Conservation (phyloP, 2,329 filamentous ascomycete species). For the Paraphoma chrysanthemicola region DNA sequence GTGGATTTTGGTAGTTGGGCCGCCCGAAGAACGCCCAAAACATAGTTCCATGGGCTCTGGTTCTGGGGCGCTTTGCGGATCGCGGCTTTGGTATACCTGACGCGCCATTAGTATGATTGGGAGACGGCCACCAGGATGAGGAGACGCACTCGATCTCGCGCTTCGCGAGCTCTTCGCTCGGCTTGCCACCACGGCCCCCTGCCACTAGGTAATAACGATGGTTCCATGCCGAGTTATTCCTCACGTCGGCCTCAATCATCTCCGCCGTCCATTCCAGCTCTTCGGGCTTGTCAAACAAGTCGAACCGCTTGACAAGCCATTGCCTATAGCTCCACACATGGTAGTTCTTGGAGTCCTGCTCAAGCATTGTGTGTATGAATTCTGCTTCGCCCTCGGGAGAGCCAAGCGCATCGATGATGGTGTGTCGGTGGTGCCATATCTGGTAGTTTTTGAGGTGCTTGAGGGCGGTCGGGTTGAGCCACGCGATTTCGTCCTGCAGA, state of each 20-base stretch:
- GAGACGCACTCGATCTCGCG: constrained; percentile 72
- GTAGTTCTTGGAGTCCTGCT: constrained; percentile 92
- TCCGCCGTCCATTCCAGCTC: constrained; percentile 75
- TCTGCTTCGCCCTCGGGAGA: constrained; percentile 71
- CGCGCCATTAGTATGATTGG: constrained; percentile 24
- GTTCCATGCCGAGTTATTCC: constrained; percentile 98
- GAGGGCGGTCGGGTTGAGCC: constrained; percentile 85
- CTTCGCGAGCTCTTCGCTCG: constrained; percentile 66
- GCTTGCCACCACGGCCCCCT: constrained; percentile 57
- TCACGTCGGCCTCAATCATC: constrained; percentile 79
- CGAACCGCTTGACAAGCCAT: constrained; percentile 71
- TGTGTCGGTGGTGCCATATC: constrained; percentile 79
- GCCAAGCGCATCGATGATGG: constrained; percentile 62
- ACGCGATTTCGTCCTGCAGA: constrained; percentile 76
- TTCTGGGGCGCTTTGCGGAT: constrained; percentile 88
- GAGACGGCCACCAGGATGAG: background rate
- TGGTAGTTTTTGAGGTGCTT: constrained; percentile 97
- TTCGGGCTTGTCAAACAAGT: constrained; percentile 59
- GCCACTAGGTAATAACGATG: constrained; percentile 96
- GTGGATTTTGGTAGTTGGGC: constrained; percentile 60
- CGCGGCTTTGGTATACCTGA: constrained; percentile 67
- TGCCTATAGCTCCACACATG: constrained; percentile 98
- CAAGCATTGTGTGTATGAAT: constrained; percentile 83
- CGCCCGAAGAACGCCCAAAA: constrained; percentile 76
- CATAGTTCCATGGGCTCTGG: constrained; percentile 91